Evolutionary conservation across 768 basidiomycete species (phyloP), one percentile per base, ranked within the genome.

Genomic region (Podaxis mareebaensis): DNA sequence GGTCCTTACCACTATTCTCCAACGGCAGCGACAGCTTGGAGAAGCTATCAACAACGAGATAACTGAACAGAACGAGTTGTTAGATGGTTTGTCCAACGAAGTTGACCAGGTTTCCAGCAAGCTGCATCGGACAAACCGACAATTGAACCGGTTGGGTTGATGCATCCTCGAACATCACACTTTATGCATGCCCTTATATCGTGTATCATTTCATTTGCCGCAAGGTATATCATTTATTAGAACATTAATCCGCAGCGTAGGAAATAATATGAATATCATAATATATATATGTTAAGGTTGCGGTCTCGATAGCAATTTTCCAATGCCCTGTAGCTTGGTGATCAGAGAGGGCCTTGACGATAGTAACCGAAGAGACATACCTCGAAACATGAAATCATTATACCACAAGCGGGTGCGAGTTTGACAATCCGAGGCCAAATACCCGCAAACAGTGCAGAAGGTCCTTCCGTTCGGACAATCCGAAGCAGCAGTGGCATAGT

Each of bases 321-420:
- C 89, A 60, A 91, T 77, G 53, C 89, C 87, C 89, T 90, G 60
- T 0, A 28, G 30, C 33, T 24, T 0, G 8, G 15, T 17, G 38
- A 11, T 74, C 39, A 74, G 62, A 53, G 52, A 44, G 11, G 24
- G 28, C 39, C 62, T 12, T 61, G 26, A 40, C 28, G 26, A 24
- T 38, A 62, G 57, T n/a, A 39, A 58, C 42, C 20, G 24, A 49
- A 1, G 15, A 7, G 40, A 76, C 83, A 33, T 67, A 88, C 95
- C 86, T 99, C 96, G 72, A 90, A 99, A 74, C 90, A 95, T 61
- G 92, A 87, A 73, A 98, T 97, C 96, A 99, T 98, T 67, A 99
- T 90, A 24, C 96, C 96, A 75, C 97, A 99, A 46, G 96, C 97
- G 42, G 97, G 97, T 11, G 94, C 94, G 66, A 97, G 96, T 76